A percentile compares a stretch with the other conserved stretches of the same genome.
phyloP scores from a whole-genome alignment of 345 rosid genomes.

The Geranium rotundifolium region DNA sequence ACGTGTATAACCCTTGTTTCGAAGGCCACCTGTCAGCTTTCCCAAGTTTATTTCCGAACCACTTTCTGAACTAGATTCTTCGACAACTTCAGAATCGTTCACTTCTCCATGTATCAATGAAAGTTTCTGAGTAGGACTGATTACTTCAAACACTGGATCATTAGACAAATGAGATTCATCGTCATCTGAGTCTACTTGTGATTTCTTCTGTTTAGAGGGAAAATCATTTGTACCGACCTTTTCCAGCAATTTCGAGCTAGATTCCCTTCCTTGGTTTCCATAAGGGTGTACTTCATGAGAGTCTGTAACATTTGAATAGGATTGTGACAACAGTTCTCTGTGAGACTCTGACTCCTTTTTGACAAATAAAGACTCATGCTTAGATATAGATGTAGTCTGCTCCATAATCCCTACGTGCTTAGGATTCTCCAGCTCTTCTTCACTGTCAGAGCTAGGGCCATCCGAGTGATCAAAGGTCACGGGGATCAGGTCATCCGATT shows the following conservation, averaged over 20 bases:
- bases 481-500: slow-evolving; percentile 28
- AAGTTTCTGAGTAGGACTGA: slow-evolving; percentile 14
- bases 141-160: slow-evolving; percentile 10
- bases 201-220: slow-evolving; percentile 1
- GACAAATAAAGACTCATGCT: background rate
- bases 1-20: slow-evolving; percentile 36
- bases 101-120: slow-evolving; percentile 11
- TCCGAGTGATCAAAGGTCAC: slow-evolving; percentile 47
- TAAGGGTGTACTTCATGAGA: background rate
- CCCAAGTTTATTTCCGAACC: slow-evolving; percentile 32
- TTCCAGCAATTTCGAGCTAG: slow-evolving; percentile 3
- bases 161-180: slow-evolving; percentile 8
- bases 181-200: slow-evolving; percentile 6
- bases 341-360: background rate
- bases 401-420: background rate
- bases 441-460: slow-evolving; percentile 39
- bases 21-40: slow-evolving; percentile 38
- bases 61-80: slow-evolving; percentile 26
- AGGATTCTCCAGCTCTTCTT: slow-evolving; percentile 25
- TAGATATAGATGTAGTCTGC: no score
- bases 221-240: slow-evolving; percentile 6
- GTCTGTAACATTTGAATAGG: background rate
- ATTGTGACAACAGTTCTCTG: background rate
- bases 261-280: slow-evolving; percentile 3
- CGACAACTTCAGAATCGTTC: slow-evolving; percentile 19